These are phyloP conservation scores for Gliomastix tumulicola DNA, from an alignment of 2,329 filamentous ascomycete species.

Conservation along the genomic window DNA sequence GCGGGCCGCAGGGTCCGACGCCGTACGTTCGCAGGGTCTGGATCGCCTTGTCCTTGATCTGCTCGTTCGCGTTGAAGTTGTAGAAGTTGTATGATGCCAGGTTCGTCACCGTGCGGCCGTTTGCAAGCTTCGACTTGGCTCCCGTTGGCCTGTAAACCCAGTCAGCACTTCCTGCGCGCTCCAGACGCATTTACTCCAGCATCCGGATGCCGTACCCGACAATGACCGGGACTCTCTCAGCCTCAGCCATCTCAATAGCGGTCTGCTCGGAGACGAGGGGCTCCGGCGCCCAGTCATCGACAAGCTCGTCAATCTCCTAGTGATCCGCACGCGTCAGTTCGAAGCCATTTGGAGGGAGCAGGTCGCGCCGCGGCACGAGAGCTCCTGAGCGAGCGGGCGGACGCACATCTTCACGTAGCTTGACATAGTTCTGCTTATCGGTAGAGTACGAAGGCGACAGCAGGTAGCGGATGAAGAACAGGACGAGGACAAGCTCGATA, in stretches of 20 bases:
- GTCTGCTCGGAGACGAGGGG: conserved; percentile 74
- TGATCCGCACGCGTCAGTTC: not conserved
- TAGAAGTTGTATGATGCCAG: conserved; percentile 96
- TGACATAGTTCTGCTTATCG: conserved; percentile 81
- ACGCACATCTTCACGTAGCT: conserved; percentile 68
- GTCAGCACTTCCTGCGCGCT: too few species aligned
- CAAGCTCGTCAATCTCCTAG: conserved; percentile 87
- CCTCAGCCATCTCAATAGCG: conserved; percentile 69
- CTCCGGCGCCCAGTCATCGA: conserved; percentile 95
- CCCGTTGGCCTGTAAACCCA: conserved; percentile 83
- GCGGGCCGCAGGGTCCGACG: conserved; percentile 92
- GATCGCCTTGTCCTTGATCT: conserved; percentile 90
- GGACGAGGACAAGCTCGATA: conserved; percentile 85
- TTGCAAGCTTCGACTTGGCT: conserved; percentile 81
- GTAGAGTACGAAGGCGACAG: conserved; percentile 90
- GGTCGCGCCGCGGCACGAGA: too few species aligned
- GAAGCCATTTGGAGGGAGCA: too few species aligned
- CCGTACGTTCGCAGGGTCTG: conserved; percentile 91
- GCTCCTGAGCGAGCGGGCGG: too few species aligned
- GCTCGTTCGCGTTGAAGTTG: conserved; percentile 90
- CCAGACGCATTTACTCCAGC: too few species aligned
- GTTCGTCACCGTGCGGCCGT: conserved; percentile 85
- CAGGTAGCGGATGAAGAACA: conserved; percentile 93
- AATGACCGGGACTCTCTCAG: conserved; percentile 80
- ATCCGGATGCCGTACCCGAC: conserved; percentile 77